Base-by-base conservation (phyloP, 1,284 basidiomycete species). In the Microbotryomycetes sp. region DNA sequence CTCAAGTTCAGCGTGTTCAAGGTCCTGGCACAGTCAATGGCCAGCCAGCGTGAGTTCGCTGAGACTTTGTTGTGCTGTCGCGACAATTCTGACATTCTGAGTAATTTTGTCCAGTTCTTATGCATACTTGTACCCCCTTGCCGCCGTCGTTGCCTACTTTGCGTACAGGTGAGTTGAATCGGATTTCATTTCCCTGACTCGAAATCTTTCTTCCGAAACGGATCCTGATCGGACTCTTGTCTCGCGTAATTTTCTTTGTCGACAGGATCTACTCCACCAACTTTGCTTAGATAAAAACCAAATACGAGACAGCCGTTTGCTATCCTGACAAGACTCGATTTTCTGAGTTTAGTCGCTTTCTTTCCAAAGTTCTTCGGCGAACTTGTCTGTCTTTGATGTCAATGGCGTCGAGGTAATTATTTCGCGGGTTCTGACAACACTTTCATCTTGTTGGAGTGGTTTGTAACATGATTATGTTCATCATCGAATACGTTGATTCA, bases 81-180 rank as follows among this genome's bases (percentile, higher is more conserved):
- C 23, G 2, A 48, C 15, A 6, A 23, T 14, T 31, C 49, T 22
- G 9, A 7, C 49, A 32, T n/a, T n/a, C 26, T 51, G 14, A 14
- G 46, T 59, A 6, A 16, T 25, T 12, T 23, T 49, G 19, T 23
- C 47, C 58, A 59, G 60, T 63, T 87, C 85, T 74, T 61, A 84
- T 73, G 85, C 87, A 81, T 91, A 89, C 80, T 84, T 90, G 72
- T 74, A 88, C 25, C 89, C 89, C 56, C 81, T 92, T 52, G 82
- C 79, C 53, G 77, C 85, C 29, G 79, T 92, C 54, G 87, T 82
- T 66, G 88, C 80, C 51, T 91, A 89, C 82, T 88, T 90, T 66
- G 89, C 83, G 51, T 92, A 71, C 63, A 61, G 58, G 67, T 63
- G 3, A 25, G 64, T 54, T n/a, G n/a, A n/a, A n/a, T n/a, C n/a